These are phyloP conservation scores for Leishmania major DNA, from an alignment of 208 protist genomes.

Conservation along the genomic window DNA sequence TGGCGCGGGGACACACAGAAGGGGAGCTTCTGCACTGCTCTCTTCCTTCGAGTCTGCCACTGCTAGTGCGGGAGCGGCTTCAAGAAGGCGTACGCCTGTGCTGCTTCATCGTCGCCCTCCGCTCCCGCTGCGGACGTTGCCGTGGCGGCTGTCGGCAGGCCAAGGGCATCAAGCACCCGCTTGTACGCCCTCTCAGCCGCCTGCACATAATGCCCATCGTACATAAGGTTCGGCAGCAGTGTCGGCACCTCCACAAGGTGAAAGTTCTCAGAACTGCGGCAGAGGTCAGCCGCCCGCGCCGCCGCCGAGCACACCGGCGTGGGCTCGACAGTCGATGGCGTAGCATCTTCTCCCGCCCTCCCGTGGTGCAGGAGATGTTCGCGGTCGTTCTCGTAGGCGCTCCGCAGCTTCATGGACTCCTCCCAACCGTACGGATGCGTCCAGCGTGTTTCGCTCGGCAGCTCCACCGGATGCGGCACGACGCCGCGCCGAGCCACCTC, in stretches of 20 bases:
- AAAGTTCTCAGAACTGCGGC: constrained; percentile 20
- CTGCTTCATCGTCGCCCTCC: constrained; percentile 1
- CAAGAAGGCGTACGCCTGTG: constrained; percentile 18
- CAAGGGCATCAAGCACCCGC: constrained; percentile 39
- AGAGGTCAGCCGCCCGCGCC: constrained; percentile 15
- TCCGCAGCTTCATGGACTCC: constrained; percentile 50
- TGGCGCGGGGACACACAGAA: background rate
- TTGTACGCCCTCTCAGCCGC: constrained; percentile 46
- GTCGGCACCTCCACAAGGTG: constrained; percentile 52
- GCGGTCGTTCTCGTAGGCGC: constrained; percentile 42
- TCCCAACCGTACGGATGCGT: constrained; percentile 64
- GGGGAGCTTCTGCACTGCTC: background rate
- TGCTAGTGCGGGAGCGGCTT: constrained; percentile 13
- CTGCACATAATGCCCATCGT: constrained; percentile 63
- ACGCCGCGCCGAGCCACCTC: constrained; percentile 17
- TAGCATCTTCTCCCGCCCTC: background rate
- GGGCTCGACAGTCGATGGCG: background rate
- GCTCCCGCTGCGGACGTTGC: background rate
- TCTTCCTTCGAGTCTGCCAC: background rate
- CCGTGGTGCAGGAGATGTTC: constrained; percentile 28
- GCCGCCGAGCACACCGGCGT: constrained; percentile 2
- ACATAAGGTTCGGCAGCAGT: constrained; percentile 53
- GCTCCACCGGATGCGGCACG: constrained; percentile 23
- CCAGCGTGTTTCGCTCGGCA: constrained; percentile 62
- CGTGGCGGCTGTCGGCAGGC: constrained; percentile 1